Evolutionary conservation across 1,139 yeast genomes (phyloP).

Genomic region (Saccharomyces uvarum): DNA sequence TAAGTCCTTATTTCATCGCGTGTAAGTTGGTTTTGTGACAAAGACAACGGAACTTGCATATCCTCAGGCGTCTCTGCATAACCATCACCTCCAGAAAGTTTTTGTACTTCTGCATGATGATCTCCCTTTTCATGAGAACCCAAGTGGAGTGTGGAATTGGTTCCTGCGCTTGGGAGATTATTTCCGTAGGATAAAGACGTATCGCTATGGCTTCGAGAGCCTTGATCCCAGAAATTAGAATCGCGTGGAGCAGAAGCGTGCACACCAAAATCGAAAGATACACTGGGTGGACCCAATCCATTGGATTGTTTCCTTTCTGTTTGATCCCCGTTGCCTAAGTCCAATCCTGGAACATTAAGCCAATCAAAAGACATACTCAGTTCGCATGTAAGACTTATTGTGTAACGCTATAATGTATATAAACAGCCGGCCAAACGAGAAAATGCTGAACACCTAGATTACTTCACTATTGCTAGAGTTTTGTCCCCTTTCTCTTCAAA

Average conservation of each 20-base stretch:
- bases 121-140: neutral
- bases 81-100: constrained; percentile 2
- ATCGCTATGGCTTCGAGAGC: constrained; percentile 7
- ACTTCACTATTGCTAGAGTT: neutral
- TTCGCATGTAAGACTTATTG: neutral
- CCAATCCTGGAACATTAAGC: constrained; percentile 30
- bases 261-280: constrained; percentile 4
- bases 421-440: neutral
- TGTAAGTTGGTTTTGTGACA: constrained; percentile 54
- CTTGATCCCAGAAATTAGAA: constrained; percentile 9
- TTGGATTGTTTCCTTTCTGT: neutral
- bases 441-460: neutral
- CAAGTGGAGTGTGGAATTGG: neutral
- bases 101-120: constrained; percentile 1
- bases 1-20: constrained; percentile 63
- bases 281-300: constrained; percentile 2
- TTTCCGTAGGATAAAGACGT: constrained; percentile 4
- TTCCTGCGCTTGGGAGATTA: constrained; percentile 2
- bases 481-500: neutral
- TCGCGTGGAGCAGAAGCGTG: constrained; percentile 21
- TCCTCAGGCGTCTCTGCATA: constrained; percentile 28
- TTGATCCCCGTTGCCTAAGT: constrained; percentile 5
- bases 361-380: constrained; percentile 30
- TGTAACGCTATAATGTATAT: neutral
- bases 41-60: constrained; percentile 46